Evolutionary conservation across 371 early-diverging fungal genomes (phyloP).

Genomic region (Cokeromyces recurvatus): DNA sequence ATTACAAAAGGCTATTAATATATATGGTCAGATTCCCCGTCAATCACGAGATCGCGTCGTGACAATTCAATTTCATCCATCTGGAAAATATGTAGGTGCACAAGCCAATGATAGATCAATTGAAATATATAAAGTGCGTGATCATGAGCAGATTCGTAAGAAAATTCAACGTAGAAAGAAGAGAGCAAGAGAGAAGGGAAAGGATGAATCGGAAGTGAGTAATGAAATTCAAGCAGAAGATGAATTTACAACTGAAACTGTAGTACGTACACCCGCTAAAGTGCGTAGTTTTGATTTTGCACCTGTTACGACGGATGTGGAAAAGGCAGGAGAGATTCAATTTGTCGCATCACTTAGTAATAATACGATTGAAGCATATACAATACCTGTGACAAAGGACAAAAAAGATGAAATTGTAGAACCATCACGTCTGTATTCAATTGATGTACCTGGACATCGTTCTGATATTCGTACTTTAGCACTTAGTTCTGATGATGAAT

Average conservation of each 20-base stretch:
- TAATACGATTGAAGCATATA: conserved; percentile 72
- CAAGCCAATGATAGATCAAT: conserved; percentile 78
- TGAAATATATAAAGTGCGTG: conserved; percentile 77
- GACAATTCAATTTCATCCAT: conserved; percentile 71
- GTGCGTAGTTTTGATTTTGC: conserved; percentile 75
- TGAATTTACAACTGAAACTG: conserved; percentile 56
- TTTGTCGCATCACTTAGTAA: conserved; percentile 61
- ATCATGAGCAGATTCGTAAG: conserved; percentile 74
- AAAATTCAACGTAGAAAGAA: conserved; percentile 77
- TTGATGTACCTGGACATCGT: conserved; percentile 90
- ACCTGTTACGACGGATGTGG: conserved; percentile 44
- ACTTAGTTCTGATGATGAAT: conserved; percentile 81
- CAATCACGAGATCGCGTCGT: conserved; percentile 79
- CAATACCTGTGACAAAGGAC: conserved; percentile 41
- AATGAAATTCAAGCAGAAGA: conserved; percentile 65
- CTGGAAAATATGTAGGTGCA: conserved; percentile 70
- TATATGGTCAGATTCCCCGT: conserved; percentile 74
- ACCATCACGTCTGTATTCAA: conserved; percentile 50
- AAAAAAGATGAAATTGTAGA: conserved; percentile 50
- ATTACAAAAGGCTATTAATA: conserved; percentile 54
- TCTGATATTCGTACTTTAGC: conserved; percentile 85
- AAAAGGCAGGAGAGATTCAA: conserved; percentile 51
- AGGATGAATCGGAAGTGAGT: conserved; percentile 40
- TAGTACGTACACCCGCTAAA: conserved; percentile 67
- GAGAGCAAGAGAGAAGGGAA: conserved; percentile 77